These are phyloP conservation scores for Chlamydomonas urium DNA, from an alignment of 139 green algal genomes.

Conservation along the genomic window DNA sequence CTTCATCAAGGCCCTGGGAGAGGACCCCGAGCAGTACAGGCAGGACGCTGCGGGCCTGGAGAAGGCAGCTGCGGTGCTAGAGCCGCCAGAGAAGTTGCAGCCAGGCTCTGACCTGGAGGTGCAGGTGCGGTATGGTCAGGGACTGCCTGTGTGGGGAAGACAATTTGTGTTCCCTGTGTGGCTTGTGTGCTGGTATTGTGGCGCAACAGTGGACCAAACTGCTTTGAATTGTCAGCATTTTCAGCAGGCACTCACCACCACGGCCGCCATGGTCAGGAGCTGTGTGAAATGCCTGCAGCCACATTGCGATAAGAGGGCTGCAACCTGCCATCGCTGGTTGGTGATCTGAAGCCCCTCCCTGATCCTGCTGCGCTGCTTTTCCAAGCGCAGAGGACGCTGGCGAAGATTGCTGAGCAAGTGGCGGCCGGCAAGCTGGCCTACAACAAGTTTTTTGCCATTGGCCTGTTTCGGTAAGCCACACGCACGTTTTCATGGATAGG, in stretches of 20 bases:
- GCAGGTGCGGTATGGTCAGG: conserved; percentile 36
- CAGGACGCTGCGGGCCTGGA: conserved; percentile 63
- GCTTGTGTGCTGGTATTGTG: no score
- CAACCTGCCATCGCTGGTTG: no score
- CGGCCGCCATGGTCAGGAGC: no score
- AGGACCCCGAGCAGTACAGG: conserved; percentile 69
- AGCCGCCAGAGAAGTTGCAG: conserved; percentile 30
- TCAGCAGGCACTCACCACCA: no score
- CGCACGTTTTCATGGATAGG: no score
- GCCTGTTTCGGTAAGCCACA: conserved; percentile 86
- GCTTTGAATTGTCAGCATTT: no score
- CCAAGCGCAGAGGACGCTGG: conserved; percentile 57
- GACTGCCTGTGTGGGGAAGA: no score
- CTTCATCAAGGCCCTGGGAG: conserved; percentile 72
- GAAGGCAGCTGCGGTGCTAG: conserved; percentile 3
- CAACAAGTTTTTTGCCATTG: conserved; percentile 91
- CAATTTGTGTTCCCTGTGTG: no score
- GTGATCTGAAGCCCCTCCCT: no score
- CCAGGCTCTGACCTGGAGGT: conserved; percentile 51
- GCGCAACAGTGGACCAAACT: no score
- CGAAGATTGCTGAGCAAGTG: conserved; percentile 42
- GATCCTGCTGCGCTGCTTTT: not conserved
- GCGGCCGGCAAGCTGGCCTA: conserved; percentile 67
- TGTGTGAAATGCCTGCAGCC: no score
- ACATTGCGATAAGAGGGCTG: no score